Conservation (phyloP, 345 rosid genomes). For the Arabis hirsuta region DNA sequence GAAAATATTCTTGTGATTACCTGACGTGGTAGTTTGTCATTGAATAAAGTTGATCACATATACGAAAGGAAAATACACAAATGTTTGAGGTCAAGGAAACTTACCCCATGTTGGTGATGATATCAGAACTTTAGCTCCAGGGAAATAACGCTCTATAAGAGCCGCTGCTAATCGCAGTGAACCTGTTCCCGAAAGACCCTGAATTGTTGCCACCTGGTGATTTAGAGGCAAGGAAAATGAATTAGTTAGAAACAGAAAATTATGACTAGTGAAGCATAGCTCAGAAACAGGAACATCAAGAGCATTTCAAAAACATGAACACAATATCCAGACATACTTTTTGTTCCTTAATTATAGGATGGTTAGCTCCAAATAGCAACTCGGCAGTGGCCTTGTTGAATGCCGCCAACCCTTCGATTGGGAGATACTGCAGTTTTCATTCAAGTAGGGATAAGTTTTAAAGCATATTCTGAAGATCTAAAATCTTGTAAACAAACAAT, state of each 20-base stretch:
- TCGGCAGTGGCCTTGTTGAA: conserved; percentile 95
- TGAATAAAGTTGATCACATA: background rate
- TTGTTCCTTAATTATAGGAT: conserved; percentile 68
- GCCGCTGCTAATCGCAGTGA: conserved; percentile 93
- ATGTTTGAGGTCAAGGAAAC: conserved; percentile 18
- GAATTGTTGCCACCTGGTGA: conserved; percentile 91
- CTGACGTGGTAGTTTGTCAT: conserved; percentile 49
- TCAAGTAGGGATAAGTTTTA: background rate
- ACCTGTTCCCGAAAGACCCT: conserved; percentile 98
- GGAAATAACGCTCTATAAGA: conserved; percentile 88
- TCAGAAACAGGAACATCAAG: conserved; percentile 13
- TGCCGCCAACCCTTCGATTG: conserved; percentile 97
- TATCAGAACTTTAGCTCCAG: conserved; percentile 85
- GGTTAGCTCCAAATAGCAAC: conserved; percentile 82
- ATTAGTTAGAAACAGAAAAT: background rate
- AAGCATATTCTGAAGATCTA: background rate
- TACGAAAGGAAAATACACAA: background rate
- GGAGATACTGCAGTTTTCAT: conserved; percentile 74
- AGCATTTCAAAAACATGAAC: background rate
- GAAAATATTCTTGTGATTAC: conserved; percentile 96
- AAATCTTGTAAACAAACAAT: too few species aligned
- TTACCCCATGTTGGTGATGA: conserved; percentile 97
- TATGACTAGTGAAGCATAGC: background rate
- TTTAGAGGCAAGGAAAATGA: conserved; percentile 4
- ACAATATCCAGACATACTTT: conserved; percentile 54